A percentile compares a stretch with the other conserved stretches of the same genome.
Conservation (phyloP, 1,139 yeast species). For the Meyerozyma sp. region DNA sequence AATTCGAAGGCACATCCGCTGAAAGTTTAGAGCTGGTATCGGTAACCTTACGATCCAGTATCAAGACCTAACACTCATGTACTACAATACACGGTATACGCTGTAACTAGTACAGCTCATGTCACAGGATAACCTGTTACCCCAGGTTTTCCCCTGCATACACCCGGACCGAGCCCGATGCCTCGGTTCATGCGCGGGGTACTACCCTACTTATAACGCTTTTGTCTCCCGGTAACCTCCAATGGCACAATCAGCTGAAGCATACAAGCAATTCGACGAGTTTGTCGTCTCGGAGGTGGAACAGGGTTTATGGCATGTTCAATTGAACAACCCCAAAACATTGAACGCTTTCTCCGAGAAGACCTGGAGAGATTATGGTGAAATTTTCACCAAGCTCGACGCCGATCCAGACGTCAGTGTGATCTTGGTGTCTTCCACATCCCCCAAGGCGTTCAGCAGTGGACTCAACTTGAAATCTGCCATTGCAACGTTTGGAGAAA, state of each 20-base stretch:
- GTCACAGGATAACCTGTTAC: neutral
- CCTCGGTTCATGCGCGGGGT: neutral
- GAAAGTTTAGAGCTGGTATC: no score
- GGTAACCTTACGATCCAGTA: no score
- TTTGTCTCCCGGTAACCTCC: neutral
- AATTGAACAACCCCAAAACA: slow-evolving; percentile 57
- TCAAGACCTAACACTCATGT: no score
- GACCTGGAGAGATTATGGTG: slow-evolving; percentile 53
- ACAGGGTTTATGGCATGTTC: slow-evolving; percentile 52
- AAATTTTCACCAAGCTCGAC: slow-evolving; percentile 45
- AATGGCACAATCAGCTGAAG: slow-evolving; percentile 29
- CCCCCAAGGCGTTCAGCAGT: slow-evolving; percentile 55
- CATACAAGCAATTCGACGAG: slow-evolving; percentile 28
- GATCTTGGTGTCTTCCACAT: slow-evolving; percentile 52
- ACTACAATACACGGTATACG: no score
- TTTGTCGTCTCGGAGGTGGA: slow-evolving; percentile 37
- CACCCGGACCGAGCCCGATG: neutral
- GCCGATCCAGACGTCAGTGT: slow-evolving; percentile 42
- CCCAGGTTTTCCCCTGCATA: neutral
- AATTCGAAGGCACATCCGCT: no score
- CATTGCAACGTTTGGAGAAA: slow-evolving; percentile 9
- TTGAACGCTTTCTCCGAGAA: slow-evolving; percentile 56
- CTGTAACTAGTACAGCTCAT: no score
- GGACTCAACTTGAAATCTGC: slow-evolving; percentile 59
- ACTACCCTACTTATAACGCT: neutral